These are phyloP conservation scores for Carex kokanica DNA, from an alignment of 176 grass and related monocot species.

Conservation along the genomic window DNA sequence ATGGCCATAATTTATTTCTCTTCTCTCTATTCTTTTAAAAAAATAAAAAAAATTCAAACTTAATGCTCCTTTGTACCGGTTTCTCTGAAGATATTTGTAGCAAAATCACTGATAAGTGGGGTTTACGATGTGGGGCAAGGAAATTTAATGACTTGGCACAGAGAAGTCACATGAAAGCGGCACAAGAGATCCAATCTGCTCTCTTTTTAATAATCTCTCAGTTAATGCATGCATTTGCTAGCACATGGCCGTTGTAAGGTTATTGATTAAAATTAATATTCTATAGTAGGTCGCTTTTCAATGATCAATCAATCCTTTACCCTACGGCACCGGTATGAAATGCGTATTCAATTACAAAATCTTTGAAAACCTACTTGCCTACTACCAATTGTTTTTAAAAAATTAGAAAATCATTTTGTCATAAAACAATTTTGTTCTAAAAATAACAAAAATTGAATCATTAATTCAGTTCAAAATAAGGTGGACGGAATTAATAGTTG, in stretches of 20 bases:
- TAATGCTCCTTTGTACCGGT: background rate
- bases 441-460: no score
- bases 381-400: no score
- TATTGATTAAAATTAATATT: background rate
- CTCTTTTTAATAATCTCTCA: background rate
- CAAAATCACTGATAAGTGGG: background rate
- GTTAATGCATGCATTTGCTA: background rate
- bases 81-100: background rate
- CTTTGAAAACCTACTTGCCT: background rate
- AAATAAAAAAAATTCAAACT: no score
- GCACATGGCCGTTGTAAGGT: slow-evolving; percentile 9
- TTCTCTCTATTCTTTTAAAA: background rate
- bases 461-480: no score
- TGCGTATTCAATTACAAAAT: background rate
- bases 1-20: background rate
- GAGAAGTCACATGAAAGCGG: background rate
- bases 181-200: background rate
- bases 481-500: no score
- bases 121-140: background rate
- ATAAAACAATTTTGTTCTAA: no score
- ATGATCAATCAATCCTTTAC: background rate
- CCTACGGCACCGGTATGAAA: background rate
- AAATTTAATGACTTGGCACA: background rate
- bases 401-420: no score
- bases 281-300: background rate